Evolutionary conservation across 164 flowering plant species (phyloP), one percentile per base, ranked within the genome.

Genomic region (Euptelea pleiosperma): DNA sequence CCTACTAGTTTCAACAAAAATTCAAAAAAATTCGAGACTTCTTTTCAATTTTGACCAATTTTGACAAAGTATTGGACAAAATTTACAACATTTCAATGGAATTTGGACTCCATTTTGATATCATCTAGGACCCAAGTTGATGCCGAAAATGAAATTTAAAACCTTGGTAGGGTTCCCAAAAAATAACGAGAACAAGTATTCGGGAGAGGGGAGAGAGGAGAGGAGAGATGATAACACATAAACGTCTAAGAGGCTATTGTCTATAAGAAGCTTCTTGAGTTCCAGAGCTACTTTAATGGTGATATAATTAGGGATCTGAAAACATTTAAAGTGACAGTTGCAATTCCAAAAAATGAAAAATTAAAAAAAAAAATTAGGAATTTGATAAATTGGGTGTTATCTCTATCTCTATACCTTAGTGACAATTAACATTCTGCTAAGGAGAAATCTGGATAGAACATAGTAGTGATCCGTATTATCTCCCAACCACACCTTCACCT

Each of bases 401-500:
- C 5, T 21, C 1, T 19, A 3, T 14, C 33, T 2, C 4, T 25
- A 0, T 50, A 87, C 98, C 90, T 93, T 93, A 11, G 97, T 93
- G 42, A 93, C 98, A 42, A 97, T 93, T 21, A 93, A 55, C 98
- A 90, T 93, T 74, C 96, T 79, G 76, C 98, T 87, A 52, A 89
- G 89, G 65, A 93, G 79, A 68, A 93, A 89, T 66, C 98, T 78
- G 50, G 97, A 93, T 5, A 93, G 79, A 29, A 93, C 97, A 52
- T 93, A 93, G 67, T 93, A 93, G 72, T 89, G 98, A 80, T 92
- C 96, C 2, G 95, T 95, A 66, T 92, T 84, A 62, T 87, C 97
- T 14, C 98, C 97, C 41, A 90, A 62, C 98, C 98, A 93, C 0
- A 90, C 97, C 64, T 88, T 87, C 11, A 93, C 98, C 98, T 93